Evolutionary conservation across 2,329 filamentous ascomycete species (phyloP).

Genomic region (Stachybotrys chlorohalonatus): DNA sequence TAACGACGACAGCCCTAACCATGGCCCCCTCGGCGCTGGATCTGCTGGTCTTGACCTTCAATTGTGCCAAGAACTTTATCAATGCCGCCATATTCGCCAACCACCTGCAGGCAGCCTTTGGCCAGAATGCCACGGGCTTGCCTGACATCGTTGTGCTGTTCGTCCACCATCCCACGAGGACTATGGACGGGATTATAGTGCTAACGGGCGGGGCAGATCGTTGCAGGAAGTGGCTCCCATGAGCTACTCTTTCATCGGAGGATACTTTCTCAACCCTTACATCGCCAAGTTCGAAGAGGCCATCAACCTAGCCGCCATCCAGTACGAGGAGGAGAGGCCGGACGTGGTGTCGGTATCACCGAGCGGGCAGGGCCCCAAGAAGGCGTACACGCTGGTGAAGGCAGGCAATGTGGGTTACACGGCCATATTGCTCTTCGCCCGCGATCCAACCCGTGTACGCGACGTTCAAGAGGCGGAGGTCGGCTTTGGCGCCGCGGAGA

Average conservation of each 20-base stretch:
- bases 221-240: constrained; percentile 89
- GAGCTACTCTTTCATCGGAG: constrained; percentile 75
- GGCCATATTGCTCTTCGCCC: constrained; percentile 75
- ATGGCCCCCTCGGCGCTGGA: constrained; percentile 46
- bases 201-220: constrained; percentile 39
- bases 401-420: constrained; percentile 81
- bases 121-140: constrained; percentile 33
- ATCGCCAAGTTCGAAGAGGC: constrained; percentile 62
- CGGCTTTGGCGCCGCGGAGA: constrained; percentile 75
- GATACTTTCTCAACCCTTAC: constrained; percentile 69
- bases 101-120: constrained; percentile 56
- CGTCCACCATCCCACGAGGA: constrained; percentile 16
- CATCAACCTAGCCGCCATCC: constrained; percentile 57
- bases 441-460: constrained; percentile 49
- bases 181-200: background rate
- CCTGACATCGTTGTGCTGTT: constrained; percentile 50
- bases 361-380: constrained; percentile 12
- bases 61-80: constrained; percentile 68
- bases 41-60: constrained; percentile 79
- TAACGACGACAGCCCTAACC: constrained; percentile 6
- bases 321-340: constrained; percentile 14
- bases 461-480: constrained; percentile 70
- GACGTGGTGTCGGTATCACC: constrained; percentile 6
- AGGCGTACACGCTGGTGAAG: constrained; percentile 60
- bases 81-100: constrained; percentile 61